A percentile compares a stretch with the other conserved stretches of the same genome.
phyloP scores from a whole-genome alignment of 2,329 filamentous ascomycete genomes.

The Microcera coccophila region DNA sequence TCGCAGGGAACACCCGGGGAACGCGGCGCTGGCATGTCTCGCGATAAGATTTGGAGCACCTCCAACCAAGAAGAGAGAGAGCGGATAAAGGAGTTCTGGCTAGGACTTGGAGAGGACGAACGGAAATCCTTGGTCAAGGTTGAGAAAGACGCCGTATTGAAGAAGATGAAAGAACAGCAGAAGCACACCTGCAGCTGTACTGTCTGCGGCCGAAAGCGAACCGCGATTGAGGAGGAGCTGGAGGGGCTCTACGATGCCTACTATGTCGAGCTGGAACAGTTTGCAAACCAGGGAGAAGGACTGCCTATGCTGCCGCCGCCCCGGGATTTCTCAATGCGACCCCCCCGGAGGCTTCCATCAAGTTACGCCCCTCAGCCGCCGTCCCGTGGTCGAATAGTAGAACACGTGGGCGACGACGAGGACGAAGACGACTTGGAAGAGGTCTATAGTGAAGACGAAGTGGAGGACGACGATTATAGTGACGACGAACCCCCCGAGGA shows the following conservation, averaged over 20 bases:
- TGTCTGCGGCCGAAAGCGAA: conserved; percentile 92
- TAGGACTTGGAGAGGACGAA: conserved; percentile 88
- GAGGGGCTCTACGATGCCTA: conserved; percentile 98
- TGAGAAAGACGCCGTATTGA: conserved; percentile 94
- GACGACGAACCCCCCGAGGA: conserved; percentile 67
- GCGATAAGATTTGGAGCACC: conserved; percentile 96
- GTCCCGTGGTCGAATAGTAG: conserved; percentile 70
- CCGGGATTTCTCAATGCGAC: conserved; percentile 58
- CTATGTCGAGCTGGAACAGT: conserved; percentile 96
- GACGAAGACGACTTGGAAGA: conserved; percentile 54
- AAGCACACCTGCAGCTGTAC: conserved; percentile 98
- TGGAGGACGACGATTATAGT: conserved; percentile 57
- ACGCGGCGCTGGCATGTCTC: conserved; percentile 49
- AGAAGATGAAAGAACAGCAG: conserved; percentile 99
- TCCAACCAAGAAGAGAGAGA: conserved; percentile 91
- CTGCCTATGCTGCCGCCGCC: conserved; percentile 51
- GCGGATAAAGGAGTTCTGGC: conserved; percentile 97
- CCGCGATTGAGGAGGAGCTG: conserved; percentile 94
- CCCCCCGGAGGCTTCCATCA: conserved; percentile 54
- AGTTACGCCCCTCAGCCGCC: conserved; percentile 64
- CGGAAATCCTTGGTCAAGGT: conserved; percentile 95
- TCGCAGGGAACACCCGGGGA: conserved; percentile 30
- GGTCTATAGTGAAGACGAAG: conserved; percentile 48
- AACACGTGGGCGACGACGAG: conserved; percentile 57
- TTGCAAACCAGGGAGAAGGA: conserved; percentile 76